These are phyloP conservation scores for Botrytis cinerea DNA, from an alignment of 2,329 filamentous ascomycete genomes.

Conservation along the genomic window DNA sequence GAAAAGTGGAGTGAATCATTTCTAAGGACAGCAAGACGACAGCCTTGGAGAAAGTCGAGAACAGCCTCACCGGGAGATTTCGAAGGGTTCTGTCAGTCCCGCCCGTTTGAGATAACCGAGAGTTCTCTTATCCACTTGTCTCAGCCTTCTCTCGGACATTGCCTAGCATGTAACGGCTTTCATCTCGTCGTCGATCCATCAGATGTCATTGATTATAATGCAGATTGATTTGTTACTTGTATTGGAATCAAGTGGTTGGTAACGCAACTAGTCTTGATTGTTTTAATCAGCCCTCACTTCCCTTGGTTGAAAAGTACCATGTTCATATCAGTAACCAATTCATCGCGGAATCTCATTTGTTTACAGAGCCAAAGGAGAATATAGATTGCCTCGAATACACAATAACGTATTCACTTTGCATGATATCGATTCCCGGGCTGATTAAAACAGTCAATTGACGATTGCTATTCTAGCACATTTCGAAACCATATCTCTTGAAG, in stretches of 20 bases:
- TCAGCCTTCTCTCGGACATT: not conserved
- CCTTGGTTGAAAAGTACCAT: not conserved
- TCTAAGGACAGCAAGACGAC: slow-evolving; percentile 1
- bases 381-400: not conserved
- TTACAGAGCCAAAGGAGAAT: not conserved
- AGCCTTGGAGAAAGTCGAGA: slow-evolving; percentile 1
- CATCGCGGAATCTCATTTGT: not conserved
- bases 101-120: slow-evolving; percentile 11
- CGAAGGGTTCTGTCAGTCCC: not conserved
- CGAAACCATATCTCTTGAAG: not conserved
- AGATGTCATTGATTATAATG: not conserved
- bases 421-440: not conserved
- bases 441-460: not conserved
- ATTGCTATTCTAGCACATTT: not conserved
- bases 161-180: not conserved
- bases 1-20: slow-evolving; percentile 14
- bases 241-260: not conserved
- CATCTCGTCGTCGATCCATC: not conserved
- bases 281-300: not conserved
- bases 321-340: not conserved
- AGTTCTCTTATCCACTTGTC: slow-evolving; percentile 1
- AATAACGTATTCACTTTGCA: not conserved
- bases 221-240: not conserved
- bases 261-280: not conserved
- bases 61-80: slow-evolving; percentile 8